Conservation (phyloP, 768 basidiomycete genomes). For the Suillus plorans region DNA sequence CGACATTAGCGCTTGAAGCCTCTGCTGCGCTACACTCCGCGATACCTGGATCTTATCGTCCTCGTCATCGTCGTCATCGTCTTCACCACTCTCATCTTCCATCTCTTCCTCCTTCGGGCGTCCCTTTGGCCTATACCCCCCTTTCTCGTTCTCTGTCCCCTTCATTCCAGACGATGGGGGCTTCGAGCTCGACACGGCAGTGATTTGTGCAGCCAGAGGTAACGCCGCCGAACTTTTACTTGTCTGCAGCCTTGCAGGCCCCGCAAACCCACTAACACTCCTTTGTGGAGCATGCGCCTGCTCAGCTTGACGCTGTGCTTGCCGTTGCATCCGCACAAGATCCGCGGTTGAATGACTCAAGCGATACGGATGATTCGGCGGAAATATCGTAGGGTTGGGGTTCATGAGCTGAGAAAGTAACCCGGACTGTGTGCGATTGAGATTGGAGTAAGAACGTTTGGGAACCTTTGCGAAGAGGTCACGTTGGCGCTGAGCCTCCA, state of each 20-base stretch:
- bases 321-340: constrained; percentile 29
- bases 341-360: constrained; percentile 49
- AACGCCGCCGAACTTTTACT: constrained; percentile 61
- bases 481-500: constrained; percentile 61
- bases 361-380: constrained; percentile 58
- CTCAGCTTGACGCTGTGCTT: constrained; percentile 21
- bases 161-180: constrained; percentile 22
- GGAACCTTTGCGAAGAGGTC: constrained; percentile 75
- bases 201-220: constrained; percentile 55
- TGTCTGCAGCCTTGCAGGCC: constrained; percentile 37
- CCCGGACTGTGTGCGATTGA: constrained; percentile 54
- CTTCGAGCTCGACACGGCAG: constrained; percentile 33
- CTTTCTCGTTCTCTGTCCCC: constrained; percentile 28
- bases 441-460: constrained; percentile 59
- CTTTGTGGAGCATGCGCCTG: constrained; percentile 26
- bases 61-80: constrained; percentile 44
- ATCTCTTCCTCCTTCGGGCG: constrained; percentile 64
- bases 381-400: constrained; percentile 63
- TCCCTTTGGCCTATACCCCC: constrained; percentile 62
- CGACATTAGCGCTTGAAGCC: constrained; percentile 55
- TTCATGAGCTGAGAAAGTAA: constrained; percentile 70
- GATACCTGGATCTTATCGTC: constrained; percentile 57
- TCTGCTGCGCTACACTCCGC: constrained; percentile 68
- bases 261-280: constrained; percentile 29
- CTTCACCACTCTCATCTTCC: constrained; percentile 62